Evolutionary conservation across 2,329 filamentous ascomycete species (phyloP).

Genomic region (Cercospora janseana): DNA sequence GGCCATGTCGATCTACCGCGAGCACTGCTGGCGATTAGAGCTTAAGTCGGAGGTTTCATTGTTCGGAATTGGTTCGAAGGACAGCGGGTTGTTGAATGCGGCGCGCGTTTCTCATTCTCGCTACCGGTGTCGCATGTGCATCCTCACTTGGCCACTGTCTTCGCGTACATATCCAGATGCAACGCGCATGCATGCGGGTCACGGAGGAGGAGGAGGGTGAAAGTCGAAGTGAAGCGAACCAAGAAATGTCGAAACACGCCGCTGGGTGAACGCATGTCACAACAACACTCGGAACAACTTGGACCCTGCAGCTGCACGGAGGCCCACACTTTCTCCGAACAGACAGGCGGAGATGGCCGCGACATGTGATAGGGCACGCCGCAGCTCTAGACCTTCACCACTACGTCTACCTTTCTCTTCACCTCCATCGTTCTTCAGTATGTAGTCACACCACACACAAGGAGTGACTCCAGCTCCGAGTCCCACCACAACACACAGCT

Average conservation of each 20-base stretch:
- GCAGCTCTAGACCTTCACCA: constrained; percentile 6
- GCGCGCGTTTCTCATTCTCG: background rate
- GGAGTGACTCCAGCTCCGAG: background rate
- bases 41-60: constrained; percentile 1
- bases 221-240: background rate
- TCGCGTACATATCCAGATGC: background rate
- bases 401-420: constrained; percentile 1
- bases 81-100: background rate
- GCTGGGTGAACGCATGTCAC: background rate
- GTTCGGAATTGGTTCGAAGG: background rate
- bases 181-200: background rate
- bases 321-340: background rate
- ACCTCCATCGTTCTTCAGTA: constrained; percentile 14
- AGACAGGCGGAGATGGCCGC: constrained; percentile 4
- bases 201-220: background rate
- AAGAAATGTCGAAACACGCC: background rate
- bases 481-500: constrained; percentile 1
- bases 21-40: no score
- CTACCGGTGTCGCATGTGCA: background rate
- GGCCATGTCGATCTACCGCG: constrained; percentile 13
- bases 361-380: constrained; percentile 16
- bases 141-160: constrained; percentile 4
- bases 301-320: background rate
- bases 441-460: constrained; percentile 8
- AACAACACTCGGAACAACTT: constrained; percentile 3